Conservation (phyloP, 2,329 filamentous ascomycete genomes). For the Pseudopithomyces maydicus region DNA sequence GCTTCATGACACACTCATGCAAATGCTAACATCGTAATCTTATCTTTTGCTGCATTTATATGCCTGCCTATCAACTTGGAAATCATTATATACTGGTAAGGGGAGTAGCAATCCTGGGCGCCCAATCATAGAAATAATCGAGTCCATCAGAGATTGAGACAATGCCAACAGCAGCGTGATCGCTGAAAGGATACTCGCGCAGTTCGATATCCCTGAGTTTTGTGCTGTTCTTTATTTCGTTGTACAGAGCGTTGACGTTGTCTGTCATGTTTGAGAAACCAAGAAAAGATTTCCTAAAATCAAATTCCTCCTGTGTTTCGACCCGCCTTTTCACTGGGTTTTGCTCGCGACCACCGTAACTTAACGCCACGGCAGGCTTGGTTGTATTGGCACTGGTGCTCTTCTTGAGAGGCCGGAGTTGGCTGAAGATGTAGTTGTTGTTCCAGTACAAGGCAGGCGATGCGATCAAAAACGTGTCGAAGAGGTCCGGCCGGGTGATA, state of each 20-base stretch:
- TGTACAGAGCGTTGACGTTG: slow-evolving; percentile 28
- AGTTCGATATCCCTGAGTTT: slow-evolving; percentile 31
- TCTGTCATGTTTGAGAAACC: slow-evolving; percentile 28
- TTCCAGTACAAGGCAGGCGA: slow-evolving; percentile 58
- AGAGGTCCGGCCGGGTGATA: slow-evolving; percentile 48
- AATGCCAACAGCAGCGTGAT: slow-evolving; percentile 36
- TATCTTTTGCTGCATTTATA: not conserved
- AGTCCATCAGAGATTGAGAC: slow-evolving; percentile 37
- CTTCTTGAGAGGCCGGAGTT: slow-evolving; percentile 26
- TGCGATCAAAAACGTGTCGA: slow-evolving; percentile 52
- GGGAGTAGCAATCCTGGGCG: slow-evolving; percentile 7
- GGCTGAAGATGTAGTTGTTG: slow-evolving; percentile 45
- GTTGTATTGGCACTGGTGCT: slow-evolving; percentile 10
- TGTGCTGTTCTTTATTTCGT: slow-evolving; percentile 23
- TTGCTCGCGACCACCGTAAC: slow-evolving; percentile 37
- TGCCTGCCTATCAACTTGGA: no score
- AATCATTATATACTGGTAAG: not conserved
- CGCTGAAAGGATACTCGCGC: slow-evolving; percentile 37
- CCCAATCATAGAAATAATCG: slow-evolving; percentile 38
- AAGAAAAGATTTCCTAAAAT: slow-evolving; percentile 29
- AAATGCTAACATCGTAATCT: not conserved
- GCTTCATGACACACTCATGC: not conserved
- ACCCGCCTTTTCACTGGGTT: slow-evolving; percentile 27
- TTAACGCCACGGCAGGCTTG: slow-evolving; percentile 39
- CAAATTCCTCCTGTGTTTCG: slow-evolving; percentile 34